Base-by-base conservation (phyloP, 2,329 filamentous ascomycete species). In the Trichoderma citrinoviride region DNA sequence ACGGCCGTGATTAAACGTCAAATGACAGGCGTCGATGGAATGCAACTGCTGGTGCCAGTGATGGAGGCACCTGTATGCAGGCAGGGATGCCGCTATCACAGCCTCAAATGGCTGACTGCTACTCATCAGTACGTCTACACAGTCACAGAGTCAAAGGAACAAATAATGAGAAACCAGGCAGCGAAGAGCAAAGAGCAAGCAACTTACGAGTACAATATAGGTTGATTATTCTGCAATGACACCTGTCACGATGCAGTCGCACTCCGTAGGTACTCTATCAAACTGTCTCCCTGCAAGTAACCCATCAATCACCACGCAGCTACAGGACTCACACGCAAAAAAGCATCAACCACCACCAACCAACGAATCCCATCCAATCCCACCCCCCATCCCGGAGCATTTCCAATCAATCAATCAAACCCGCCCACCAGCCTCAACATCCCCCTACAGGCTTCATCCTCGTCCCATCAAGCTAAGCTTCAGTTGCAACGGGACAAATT, bases 71-170 rank as follows among this genome's bases (percentile, higher is more conserved):
- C 29, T 52, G 49, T 29, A 52, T 52, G 49, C 49, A 52, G 33
- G 40, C 40, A 44, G 33, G 23, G 23, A 29, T 23, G 33, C 29
- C 46, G 57, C 44, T 50, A 47, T 61, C 57, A 61, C 57, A 61
- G 29, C 49, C 25, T 29, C 49, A 52, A 37, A 41, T 41, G 21
- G 46, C 33, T 19, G 25, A 37, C 23, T 37, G 14, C 3, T 37
- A 37, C 14, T 14, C 1, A 14, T 37, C 33, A 4, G n/a, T n/a
- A n/a, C n/a, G n/a, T n/a, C 55, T 4, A 23, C 57, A 61, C 57
- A 33, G 46, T 19, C 57, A 41, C 29, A 44, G 19, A 17, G 23
- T 41, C 8, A 33, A 33, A 33, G 8, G 10, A 12, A 33, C 2
- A 12, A 12, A 37, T 37, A 12, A 37, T 14, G 33, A 14, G 12